Percentiles rank a stretch among this genome's conserved stretches.
These are phyloP conservation scores for Trichoderma reesei DNA, from an alignment of 495 filamentous ascomycete species.

Conservation along the genomic window DNA sequence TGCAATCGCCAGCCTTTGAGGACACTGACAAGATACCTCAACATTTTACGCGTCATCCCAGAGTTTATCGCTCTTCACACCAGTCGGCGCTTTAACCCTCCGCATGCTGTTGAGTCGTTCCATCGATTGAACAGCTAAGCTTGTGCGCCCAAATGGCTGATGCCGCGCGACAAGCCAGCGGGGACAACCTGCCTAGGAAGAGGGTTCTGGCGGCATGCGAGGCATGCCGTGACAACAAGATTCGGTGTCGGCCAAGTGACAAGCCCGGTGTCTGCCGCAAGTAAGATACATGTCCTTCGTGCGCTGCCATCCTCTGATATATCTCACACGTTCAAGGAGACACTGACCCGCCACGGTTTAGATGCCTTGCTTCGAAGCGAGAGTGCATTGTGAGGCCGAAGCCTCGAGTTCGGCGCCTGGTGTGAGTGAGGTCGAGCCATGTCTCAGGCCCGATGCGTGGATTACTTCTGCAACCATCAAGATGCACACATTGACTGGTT, in stretches of 20 bases:
- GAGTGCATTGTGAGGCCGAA: conserved; percentile 40
- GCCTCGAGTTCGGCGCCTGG: conserved; percentile 32
- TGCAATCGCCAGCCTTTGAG: no score
- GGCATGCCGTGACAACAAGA: conserved; percentile 36
- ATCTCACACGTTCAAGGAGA: neutral
- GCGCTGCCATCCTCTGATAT: neutral
- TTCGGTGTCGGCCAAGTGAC: conserved; percentile 33
- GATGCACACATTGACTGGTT: neutral
- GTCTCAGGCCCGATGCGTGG: neutral
- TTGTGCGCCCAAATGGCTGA: neutral
- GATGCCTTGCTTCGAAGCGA: conserved; percentile 38
- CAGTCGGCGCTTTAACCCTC: no score
- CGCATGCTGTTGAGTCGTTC: no score
- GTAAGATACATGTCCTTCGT: conserved; percentile 18
- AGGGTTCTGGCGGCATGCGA: conserved; percentile 37
- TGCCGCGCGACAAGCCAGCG: no score
- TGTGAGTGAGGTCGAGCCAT: conserved; percentile 13
- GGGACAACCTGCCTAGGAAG: conserved; percentile 1
- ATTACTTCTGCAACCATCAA: conserved; percentile 10
- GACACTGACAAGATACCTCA: no score
- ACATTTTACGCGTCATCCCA: no score
- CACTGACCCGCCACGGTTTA: conserved; percentile 12
- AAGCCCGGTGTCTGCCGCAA: conserved; percentile 37
- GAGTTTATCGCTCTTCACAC: no score
- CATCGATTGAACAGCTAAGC: no score